Conservation (phyloP, 305 asterid genomes). For the Caryopteris hybrid region DNA sequence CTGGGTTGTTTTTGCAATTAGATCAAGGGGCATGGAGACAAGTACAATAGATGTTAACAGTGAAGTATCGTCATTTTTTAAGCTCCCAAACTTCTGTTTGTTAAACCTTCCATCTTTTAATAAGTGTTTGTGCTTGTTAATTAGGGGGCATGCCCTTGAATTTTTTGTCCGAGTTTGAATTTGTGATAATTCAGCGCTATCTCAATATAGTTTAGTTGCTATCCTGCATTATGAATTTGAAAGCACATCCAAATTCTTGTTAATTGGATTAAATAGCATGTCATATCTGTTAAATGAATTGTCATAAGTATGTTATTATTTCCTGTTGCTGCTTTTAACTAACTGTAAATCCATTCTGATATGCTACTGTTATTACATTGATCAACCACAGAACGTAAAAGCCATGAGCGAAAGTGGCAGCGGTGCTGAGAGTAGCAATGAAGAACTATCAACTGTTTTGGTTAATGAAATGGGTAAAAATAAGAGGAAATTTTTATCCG, state of each 20-base stretch:
- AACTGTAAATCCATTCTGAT: slow-evolving; percentile 11
- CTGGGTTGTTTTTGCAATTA: background rate
- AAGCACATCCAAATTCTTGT: background rate
- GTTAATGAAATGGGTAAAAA: slow-evolving; percentile 44
- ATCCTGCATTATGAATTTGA: background rate
- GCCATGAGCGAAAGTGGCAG: slow-evolving; percentile 35
- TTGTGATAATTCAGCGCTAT: background rate
- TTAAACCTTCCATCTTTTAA: background rate
- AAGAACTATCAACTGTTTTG: slow-evolving; percentile 16
- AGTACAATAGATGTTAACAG: background rate
- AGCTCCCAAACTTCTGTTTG: background rate
- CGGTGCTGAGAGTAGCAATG: slow-evolving; percentile 23
- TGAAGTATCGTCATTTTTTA: background rate
- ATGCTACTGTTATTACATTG: slow-evolving; percentile 8
- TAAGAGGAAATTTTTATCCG: slow-evolving; percentile 58
- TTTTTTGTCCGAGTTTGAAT: background rate
- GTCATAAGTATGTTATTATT: background rate
- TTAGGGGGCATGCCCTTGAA: background rate
- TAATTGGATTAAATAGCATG: background rate
- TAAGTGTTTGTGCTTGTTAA: slow-evolving; percentile 1
- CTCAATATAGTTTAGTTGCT: background rate
- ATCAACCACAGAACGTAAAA: background rate
- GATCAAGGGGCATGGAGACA: background rate
- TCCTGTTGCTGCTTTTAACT: background rate
- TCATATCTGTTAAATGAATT: background rate